phyloP scores from a whole-genome alignment of 371 early-diverging fungal species.

The Actinomortierella wolfii region DNA sequence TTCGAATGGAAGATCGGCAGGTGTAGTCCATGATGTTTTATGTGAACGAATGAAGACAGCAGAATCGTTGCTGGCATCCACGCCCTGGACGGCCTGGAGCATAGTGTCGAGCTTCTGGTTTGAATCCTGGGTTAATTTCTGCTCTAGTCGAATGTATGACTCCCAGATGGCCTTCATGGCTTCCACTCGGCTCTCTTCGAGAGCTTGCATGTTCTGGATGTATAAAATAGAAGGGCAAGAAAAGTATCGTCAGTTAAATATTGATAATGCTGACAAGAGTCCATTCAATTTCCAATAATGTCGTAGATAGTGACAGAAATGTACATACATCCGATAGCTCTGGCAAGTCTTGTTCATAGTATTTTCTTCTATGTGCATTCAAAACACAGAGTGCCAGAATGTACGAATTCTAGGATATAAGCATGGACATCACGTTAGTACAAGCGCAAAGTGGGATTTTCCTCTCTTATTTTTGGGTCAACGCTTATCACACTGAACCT shows the following conservation, averaged over 20 bases:
- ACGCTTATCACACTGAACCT: too few relatives aligned
- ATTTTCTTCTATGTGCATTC: conserved; percentile 64
- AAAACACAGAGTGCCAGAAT: conserved; percentile 62
- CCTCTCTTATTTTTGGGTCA: too few relatives aligned
- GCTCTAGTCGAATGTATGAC: conserved; percentile 55
- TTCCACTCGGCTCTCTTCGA: conserved; percentile 58
- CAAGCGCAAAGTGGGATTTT: background rate
- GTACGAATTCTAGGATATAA: conserved; percentile 62
- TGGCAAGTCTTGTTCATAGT: conserved; percentile 65
- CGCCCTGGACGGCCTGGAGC: conserved; percentile 38
- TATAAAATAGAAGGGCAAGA: background rate
- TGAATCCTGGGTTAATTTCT: conserved; percentile 45
- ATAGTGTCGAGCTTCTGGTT: conserved; percentile 50
- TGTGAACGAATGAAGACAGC: conserved; percentile 52
- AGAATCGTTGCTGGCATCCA: conserved; percentile 59
- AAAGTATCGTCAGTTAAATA: too few relatives aligned
- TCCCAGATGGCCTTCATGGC: conserved; percentile 53
- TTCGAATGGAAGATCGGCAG: conserved; percentile 47
- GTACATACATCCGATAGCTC: conserved; percentile 61
- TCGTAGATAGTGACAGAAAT: background rate
- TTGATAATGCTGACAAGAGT: too few relatives aligned
- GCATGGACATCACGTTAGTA: background rate
- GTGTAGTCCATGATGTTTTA: conserved; percentile 42
- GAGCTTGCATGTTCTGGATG: conserved; percentile 63
- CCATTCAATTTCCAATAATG: too few relatives aligned